These are phyloP conservation scores for Colletotrichum caudatum DNA, from an alignment of 2,329 filamentous ascomycete genomes.

Conservation along the genomic window DNA sequence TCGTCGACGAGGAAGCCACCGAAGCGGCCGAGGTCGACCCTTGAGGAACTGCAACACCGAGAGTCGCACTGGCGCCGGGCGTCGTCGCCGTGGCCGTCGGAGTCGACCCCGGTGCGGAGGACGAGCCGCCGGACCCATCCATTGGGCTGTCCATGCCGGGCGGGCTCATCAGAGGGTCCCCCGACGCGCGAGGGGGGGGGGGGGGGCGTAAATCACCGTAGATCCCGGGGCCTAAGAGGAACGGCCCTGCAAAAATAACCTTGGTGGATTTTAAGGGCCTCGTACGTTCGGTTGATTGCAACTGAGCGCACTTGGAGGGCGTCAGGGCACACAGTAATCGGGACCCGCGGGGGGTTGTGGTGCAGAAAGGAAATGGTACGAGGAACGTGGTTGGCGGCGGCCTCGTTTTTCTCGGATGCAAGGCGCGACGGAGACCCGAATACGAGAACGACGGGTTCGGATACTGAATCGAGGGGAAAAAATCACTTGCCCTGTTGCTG, in stretches of 20 bases:
- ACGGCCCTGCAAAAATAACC: slow-evolving; percentile 6
- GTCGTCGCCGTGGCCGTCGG: slow-evolving; percentile 35
- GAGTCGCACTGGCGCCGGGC: slow-evolving; percentile 13
- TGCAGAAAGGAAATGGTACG: slow-evolving; percentile 33
- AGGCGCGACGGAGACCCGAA: slow-evolving; percentile 20
- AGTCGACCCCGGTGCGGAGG: slow-evolving; percentile 37
- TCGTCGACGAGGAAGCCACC: slow-evolving; percentile 28
- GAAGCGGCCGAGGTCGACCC: slow-evolving; percentile 2
- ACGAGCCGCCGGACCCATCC: slow-evolving; percentile 38
- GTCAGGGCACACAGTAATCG: slow-evolving; percentile 15
- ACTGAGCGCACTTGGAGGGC: slow-evolving; percentile 16
- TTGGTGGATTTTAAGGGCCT: neutral
- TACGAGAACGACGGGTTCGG: slow-evolving; percentile 31
- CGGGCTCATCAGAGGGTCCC: slow-evolving; percentile 3
- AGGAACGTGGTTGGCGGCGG: slow-evolving; percentile 34
- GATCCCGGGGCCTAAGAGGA: neutral
- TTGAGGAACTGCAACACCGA: slow-evolving; percentile 1
- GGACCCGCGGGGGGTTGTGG: slow-evolving; percentile 15
- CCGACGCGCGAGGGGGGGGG: neutral
- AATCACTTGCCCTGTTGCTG: neutral
- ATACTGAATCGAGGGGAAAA: neutral
- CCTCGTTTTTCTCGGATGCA: slow-evolving; percentile 41
- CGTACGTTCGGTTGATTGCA: slow-evolving; percentile 3
- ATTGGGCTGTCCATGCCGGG: slow-evolving; percentile 39
- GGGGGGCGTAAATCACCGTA: slow-evolving; percentile 2